Evolutionary conservation across 441 rosid genomes (phyloP).

Genomic region (Croton laevigatus): DNA sequence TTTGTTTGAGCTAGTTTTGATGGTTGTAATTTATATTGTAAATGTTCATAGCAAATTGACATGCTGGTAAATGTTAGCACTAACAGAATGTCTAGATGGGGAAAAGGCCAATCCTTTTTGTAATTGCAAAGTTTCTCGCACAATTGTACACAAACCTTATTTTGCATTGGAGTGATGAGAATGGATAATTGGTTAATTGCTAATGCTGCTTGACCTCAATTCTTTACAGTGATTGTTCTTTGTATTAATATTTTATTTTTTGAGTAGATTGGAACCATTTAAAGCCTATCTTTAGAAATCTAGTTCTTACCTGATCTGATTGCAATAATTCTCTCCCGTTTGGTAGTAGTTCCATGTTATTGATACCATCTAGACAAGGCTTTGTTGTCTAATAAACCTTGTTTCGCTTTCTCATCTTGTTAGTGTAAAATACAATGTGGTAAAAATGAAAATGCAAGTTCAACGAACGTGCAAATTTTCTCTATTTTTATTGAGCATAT

Average conservation of each 20-base stretch:
- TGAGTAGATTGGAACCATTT: background rate
- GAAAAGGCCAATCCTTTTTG: slow-evolving; percentile 6
- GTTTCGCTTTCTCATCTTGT: background rate
- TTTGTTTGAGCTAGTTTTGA: slow-evolving; percentile 20
- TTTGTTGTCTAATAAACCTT: background rate
- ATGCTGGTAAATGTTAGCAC: slow-evolving; percentile 3
- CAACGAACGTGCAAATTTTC: background rate
- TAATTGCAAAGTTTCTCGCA: background rate
- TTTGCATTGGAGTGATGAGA: background rate
- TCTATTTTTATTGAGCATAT: background rate
- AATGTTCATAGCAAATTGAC: background rate
- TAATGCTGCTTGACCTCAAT: background rate
- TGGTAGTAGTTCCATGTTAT: background rate
- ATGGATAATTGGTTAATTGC: background rate
- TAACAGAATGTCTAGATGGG: slow-evolving; percentile 12
- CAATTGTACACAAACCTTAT: background rate
- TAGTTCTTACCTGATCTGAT: background rate
- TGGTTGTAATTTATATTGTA: slow-evolving; percentile 11
- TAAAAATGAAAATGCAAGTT: background rate
- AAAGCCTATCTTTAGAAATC: background rate
- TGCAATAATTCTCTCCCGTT: background rate
- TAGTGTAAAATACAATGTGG: background rate
- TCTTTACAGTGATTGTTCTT: background rate
- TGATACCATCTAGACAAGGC: background rate
- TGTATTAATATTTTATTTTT: background rate